Conservation (phyloP, 805 yeast species). For the Yarrowia sp. region DNA sequence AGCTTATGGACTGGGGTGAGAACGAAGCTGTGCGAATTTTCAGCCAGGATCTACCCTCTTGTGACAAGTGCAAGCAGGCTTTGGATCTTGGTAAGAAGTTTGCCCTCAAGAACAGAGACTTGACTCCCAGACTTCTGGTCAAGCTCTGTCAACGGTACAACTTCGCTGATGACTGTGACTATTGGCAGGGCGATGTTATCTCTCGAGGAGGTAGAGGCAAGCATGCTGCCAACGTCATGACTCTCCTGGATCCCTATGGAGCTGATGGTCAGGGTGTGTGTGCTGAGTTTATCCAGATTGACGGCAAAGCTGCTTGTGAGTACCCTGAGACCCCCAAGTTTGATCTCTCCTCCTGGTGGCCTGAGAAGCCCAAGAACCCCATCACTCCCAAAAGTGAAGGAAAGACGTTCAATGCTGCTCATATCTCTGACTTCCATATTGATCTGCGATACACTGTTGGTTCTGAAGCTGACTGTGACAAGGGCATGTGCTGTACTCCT, state of each 20-base stretch:
- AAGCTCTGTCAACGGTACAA: neutral
- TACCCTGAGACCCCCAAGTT: neutral
- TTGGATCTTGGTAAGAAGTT: constrained; percentile 3
- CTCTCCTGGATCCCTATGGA: constrained; percentile 51
- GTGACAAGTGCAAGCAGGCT: neutral
- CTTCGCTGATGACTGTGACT: neutral
- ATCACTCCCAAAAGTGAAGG: constrained; percentile 41
- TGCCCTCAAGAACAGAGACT: neutral
- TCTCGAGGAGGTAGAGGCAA: constrained; percentile 4
- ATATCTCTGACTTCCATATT: constrained; percentile 63
- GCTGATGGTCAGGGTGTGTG: constrained; percentile 56
- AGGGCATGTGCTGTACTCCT: constrained; percentile 58
- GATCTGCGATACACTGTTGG: constrained; percentile 50
- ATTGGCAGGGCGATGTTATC: constrained; percentile 5
- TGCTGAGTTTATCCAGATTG: constrained; percentile 42
- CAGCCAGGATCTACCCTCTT: neutral
- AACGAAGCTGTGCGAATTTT: neutral
- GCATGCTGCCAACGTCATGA: constrained; percentile 50
- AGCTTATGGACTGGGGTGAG: neutral
- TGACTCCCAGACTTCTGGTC: neutral
- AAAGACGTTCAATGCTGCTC: constrained; percentile 58
- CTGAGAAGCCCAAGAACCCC: constrained; percentile 49
- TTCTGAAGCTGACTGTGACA: constrained; percentile 46
- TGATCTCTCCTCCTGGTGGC: constrained; percentile 29
- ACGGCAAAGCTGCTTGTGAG: constrained; percentile 1